Percentiles rank a stretch among this genome's conserved stretches.
phyloP scores from a whole-genome alignment of 352 stramenopile species.

The Phytophthora brassicae region DNA sequence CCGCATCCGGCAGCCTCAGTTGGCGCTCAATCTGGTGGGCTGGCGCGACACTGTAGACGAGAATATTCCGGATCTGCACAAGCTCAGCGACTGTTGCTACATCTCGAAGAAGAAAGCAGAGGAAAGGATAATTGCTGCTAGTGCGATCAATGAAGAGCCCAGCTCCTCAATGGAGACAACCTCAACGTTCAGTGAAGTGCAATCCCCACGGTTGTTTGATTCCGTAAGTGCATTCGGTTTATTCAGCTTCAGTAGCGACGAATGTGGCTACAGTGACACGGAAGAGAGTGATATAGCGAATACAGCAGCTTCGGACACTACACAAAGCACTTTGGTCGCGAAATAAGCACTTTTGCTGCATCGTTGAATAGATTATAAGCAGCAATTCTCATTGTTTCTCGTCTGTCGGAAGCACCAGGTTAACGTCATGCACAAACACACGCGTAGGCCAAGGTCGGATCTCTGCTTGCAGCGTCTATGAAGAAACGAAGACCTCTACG shows the following conservation, averaged over 20 bases:
- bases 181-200: conserved; percentile 11
- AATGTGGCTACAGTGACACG: conserved; percentile 12
- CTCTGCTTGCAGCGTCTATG: neutral
- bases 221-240: neutral
- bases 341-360: too few species aligned
- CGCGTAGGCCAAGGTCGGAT: neutral
- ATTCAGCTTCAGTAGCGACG: neutral
- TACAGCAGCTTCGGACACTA: too few species aligned
- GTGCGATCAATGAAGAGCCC: conserved; percentile 3
- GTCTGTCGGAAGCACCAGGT: too few species aligned
- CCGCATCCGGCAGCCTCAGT: conserved; percentile 18
- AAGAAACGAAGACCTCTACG: too few species aligned
- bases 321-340: too few species aligned
- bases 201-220: neutral
- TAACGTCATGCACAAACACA: neutral
- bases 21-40: conserved; percentile 27
- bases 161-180: conserved; percentile 17
- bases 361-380: neutral
- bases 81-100: conserved; percentile 27
- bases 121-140: neutral
- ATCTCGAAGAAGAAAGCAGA: conserved; percentile 2
- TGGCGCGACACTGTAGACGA: conserved; percentile 35
- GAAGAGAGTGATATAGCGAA: neutral
- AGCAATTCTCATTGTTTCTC: too few species aligned
- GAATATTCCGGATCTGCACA: conserved; percentile 26